phyloP scores from a whole-genome alignment of 2,329 filamentous ascomycete species.

The Epichloe glyceriae region DNA sequence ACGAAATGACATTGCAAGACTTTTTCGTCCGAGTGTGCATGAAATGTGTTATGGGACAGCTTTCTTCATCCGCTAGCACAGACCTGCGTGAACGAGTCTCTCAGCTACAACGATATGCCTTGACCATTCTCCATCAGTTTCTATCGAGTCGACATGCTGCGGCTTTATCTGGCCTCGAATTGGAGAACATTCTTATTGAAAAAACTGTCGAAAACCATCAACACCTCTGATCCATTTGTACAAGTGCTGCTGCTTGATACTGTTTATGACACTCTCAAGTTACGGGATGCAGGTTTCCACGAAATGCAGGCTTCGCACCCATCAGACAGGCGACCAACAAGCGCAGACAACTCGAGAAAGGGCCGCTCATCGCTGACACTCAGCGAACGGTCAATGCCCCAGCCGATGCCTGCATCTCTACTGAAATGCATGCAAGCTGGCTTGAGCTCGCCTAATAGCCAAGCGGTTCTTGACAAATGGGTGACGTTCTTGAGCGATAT shows the following conservation, averaged over 20 bases:
- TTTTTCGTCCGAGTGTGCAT: conserved; percentile 56
- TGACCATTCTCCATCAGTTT: conserved; percentile 59
- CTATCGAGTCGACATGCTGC: conserved; percentile 49
- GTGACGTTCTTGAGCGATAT: conserved; percentile 72
- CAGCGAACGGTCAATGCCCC: conserved; percentile 14
- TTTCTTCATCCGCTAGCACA: conserved; percentile 9
- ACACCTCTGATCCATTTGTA: conserved; percentile 51
- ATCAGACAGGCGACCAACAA: conserved; percentile 33
- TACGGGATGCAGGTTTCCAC: conserved; percentile 34
- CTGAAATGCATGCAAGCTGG: conserved; percentile 75
- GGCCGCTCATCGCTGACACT: conserved; percentile 25
- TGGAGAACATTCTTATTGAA: conserved; percentile 60
- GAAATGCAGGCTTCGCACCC: conserved; percentile 31
- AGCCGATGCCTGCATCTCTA: conserved; percentile 53
- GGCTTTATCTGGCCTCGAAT: conserved; percentile 45
- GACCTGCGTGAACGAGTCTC: conserved; percentile 35
- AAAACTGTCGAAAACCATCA: conserved; percentile 48
- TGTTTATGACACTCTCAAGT: conserved; percentile 59
- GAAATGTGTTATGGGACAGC: conserved; percentile 36
- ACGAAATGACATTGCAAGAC: conserved; percentile 49
- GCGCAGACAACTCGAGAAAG: conserved; percentile 27
- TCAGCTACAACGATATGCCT: conserved; percentile 56
- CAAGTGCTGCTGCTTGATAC: conserved; percentile 70
- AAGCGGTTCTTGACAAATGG: conserved; percentile 81
- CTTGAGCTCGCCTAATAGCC: conserved; percentile 60